Evolutionary conservation across 225 moss, liverwort and hornwort genomes (phyloP), one percentile per base, ranked within the genome.

Genomic region (Pseudoscleropodium purum): DNA sequence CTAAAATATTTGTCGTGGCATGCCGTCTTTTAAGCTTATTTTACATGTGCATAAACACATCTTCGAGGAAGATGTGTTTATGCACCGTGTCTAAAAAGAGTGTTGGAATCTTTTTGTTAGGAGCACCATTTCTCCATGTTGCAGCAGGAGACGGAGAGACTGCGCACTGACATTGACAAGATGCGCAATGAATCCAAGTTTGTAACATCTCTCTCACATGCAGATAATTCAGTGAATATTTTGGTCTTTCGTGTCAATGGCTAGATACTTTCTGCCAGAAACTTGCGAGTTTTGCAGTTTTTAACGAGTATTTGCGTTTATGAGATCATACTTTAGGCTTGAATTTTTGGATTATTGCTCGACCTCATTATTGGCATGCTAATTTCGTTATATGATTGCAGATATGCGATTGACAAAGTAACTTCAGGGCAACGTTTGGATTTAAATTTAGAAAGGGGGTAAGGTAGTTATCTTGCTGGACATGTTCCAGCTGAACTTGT

Each of bases 391-490:
- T 24, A 21, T 78, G 86, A 39, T 74, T 94, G 88, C 98, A 98
- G 98, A 89, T 98, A 98, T 80, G 97, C 96, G 89, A 96, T 97
- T 85, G 98, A 98, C 90, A 98, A 98, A 93, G 98, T 98, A 57
- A 97, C 96, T 29, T 95, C 98, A 87, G 98, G 98, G 84, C 98
- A 98, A 88, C 95, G 98, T 85, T 83, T 98, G 87, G 98, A 98
- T 92, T 90, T 98, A 85, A 98, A 98, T 84, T 91, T 98, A 91
- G 98, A 98, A 95, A 96, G 98, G 94, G 98, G 98, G 98, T 98
- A 98, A 98, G 94, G 91, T 95, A 92, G 87, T 93, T 75, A 88
- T 89, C 89, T 79, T 89, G 66, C 85, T 90, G 87, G 78, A 76
- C 68, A 81, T 84, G 80, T 89, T 91, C 74, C 89, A 81, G 84